Evolutionary conservation across 495 filamentous ascomycete species (phyloP).

Genomic region (Trichoderma erinaceum): DNA sequence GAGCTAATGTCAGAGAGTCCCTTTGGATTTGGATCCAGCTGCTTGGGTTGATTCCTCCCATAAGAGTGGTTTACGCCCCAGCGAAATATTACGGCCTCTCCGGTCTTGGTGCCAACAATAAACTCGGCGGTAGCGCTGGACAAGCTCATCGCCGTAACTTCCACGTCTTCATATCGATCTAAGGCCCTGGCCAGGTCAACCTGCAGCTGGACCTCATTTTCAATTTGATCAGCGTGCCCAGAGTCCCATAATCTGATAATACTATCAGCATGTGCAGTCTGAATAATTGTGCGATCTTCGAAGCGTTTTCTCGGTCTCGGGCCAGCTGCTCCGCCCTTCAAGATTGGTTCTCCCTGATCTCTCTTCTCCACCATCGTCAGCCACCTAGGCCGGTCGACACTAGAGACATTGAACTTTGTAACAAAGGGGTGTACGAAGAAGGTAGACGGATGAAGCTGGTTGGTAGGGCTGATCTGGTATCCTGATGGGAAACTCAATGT

Average conservation of each 20-base stretch:
- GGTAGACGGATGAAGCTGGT: constrained; percentile 78
- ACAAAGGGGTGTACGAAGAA: constrained; percentile 85
- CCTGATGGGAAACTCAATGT: constrained; percentile 89
- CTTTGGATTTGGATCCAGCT: constrained; percentile 51
- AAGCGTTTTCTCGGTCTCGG: constrained; percentile 62
- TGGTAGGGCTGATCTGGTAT: constrained; percentile 81
- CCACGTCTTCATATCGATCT: constrained; percentile 67
- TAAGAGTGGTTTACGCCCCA: constrained; percentile 74
- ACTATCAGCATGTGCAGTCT: constrained; percentile 81
- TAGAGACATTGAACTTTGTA: constrained; percentile 57
- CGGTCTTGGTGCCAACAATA: constrained; percentile 69
- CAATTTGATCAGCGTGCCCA: constrained; percentile 85
- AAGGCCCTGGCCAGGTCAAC: constrained; percentile 82
- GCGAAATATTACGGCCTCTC: constrained; percentile 80
- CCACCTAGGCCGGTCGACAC: constrained; percentile 73
- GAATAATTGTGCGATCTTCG: constrained; percentile 72
- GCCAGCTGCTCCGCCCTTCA: constrained; percentile 69
- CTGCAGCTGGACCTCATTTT: constrained; percentile 76
- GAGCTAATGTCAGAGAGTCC: constrained; percentile 65
- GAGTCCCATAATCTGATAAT: constrained; percentile 84
- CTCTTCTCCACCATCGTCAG: constrained; percentile 78
- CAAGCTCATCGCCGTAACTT: constrained; percentile 68
- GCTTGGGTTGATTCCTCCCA: constrained; percentile 43
- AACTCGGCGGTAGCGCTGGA: constrained; percentile 74
- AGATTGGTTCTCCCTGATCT: constrained; percentile 62